Base-by-base conservation (phyloP, 2,329 filamentous ascomycete genomes). In the Diaporthe citriasiana region DNA sequence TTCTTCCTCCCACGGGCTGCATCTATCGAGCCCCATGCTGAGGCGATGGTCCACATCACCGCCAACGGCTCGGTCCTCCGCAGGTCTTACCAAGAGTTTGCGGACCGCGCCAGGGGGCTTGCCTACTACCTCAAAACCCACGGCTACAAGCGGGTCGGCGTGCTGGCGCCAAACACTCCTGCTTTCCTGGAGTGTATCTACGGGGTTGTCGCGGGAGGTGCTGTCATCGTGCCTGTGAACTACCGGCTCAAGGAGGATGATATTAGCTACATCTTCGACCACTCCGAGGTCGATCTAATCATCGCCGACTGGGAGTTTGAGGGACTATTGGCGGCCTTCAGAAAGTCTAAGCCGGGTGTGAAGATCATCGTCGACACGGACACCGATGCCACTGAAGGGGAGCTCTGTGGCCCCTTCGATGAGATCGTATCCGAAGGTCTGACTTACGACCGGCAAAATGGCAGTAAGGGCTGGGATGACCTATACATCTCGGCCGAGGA, bases 101-200 rank as follows among this genome's bases (percentile, higher is more conserved):
- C 97, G 22, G 94, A 98, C 80, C 94, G 97, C 56, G 94, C 95
- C 4, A 87, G 94, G 55, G 97, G 96, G 0, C 86, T 99, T 25
- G 95, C 95, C 19, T 98, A 97, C 84, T 98, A 93, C 82, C 82
- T 99, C 73, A 89, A 90, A 78, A 94, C 94, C 82, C 90, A 94
- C 80, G 88, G 89, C 6, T 91, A 91, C 79, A 93, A 91, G 79
- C 89, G 94, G 74, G 93, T 98, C 8, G 97, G 97, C 9, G 92
- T 99, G 63, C 87, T 99, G 15, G 92, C 92, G 12, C 94, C 97
- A 4, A 99, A 99, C 82, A 99, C 97, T 0, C 97, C 97, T 0
- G 95, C 95, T 0, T 98, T 98, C 79, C 87, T 99, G 38, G 96
- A 98, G 84, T 90, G 92, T 9, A 94, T 98, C 76, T 99, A 94